Conservation (phyloP, 176 grass and related monocot species). For the Tuctoria greenei region DNA sequence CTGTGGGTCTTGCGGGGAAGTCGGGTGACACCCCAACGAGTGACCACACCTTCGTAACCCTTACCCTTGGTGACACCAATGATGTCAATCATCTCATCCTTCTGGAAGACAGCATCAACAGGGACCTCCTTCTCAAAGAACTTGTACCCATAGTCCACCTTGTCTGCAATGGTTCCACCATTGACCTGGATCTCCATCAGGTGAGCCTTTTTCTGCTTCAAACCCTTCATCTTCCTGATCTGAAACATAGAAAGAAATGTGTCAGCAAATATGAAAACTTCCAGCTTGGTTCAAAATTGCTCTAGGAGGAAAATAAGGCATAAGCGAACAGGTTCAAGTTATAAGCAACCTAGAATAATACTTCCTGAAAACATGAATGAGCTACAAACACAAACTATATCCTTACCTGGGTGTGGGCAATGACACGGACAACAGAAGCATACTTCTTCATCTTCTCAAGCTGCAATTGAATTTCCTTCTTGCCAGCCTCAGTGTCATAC, state of each 20-base stretch:
- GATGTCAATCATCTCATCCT: not conserved
- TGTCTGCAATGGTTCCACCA: not conserved
- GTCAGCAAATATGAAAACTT: not conserved
- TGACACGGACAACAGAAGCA: not conserved
- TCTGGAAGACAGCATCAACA: not conserved
- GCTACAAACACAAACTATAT: not conserved
- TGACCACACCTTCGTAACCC: not conserved
- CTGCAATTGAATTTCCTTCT: not conserved
- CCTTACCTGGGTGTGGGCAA: not conserved
- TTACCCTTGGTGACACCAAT: not conserved
- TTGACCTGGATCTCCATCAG: slow-evolving; percentile 1
- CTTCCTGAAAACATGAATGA: not conserved
- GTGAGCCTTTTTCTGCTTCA: slow-evolving; percentile 1
- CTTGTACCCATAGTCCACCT: not conserved
- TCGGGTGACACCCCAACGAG: slow-evolving; percentile 1
- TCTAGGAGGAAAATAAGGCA: no score
- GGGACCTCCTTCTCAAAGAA: slow-evolving; percentile 5
- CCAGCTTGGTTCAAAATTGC: no score
- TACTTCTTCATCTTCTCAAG: slow-evolving; percentile 6
- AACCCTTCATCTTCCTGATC: not conserved
- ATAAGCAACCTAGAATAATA: not conserved
- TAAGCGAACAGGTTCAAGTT: no score
- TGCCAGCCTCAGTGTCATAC: not conserved
- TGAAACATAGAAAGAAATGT: not conserved
- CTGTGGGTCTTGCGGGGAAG: slow-evolving; percentile 3